Percentiles rank a stretch among this genome's conserved stretches.
Evolutionary conservation across 441 rosid genomes (phyloP).

Genomic region (Viola pubescens): DNA sequence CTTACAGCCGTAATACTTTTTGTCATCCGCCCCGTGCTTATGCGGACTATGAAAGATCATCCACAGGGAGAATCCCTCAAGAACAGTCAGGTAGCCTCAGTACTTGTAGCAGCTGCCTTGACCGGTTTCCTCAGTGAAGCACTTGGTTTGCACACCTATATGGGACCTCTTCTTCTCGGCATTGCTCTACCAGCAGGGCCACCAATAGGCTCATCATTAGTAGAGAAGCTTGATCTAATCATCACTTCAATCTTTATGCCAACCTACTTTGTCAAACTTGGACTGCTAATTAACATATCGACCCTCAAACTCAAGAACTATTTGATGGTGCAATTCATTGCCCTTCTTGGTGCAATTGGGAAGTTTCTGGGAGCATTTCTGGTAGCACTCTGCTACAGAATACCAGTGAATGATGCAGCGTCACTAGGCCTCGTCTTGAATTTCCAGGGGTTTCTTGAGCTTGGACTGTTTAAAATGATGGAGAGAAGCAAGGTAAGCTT

Average conservation of each 20-base stretch:
- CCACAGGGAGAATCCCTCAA: too few species aligned
- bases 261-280: slow-evolving; percentile 21
- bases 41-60: too few species aligned
- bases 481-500: slow-evolving; percentile 7
- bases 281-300: slow-evolving; percentile 20
- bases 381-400: too few species aligned
- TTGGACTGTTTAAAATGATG: slow-evolving; percentile 9
- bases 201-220: slow-evolving; percentile 23
- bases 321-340: slow-evolving; percentile 17
- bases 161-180: too few species aligned
- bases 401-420: too few species aligned
- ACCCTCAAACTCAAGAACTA: slow-evolving; percentile 15
- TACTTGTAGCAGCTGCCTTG: too few species aligned
- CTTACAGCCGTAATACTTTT: too few species aligned
- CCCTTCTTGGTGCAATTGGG: not conserved
- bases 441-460: slow-evolving; percentile 28
- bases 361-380: too few species aligned
- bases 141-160: too few species aligned
- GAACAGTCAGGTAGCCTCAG: too few species aligned
- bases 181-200: too few species aligned
- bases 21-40: too few species aligned
- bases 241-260: slow-evolving; percentile 26
- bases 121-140: not conserved
- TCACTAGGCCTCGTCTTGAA: slow-evolving; percentile 28
- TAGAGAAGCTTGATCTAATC: slow-evolving; percentile 30